Percentiles rank a stretch among this genome's conserved stretches.
Evolutionary conservation across 306 rosid species (phyloP).

Genomic region (Carpinus fangiana): DNA sequence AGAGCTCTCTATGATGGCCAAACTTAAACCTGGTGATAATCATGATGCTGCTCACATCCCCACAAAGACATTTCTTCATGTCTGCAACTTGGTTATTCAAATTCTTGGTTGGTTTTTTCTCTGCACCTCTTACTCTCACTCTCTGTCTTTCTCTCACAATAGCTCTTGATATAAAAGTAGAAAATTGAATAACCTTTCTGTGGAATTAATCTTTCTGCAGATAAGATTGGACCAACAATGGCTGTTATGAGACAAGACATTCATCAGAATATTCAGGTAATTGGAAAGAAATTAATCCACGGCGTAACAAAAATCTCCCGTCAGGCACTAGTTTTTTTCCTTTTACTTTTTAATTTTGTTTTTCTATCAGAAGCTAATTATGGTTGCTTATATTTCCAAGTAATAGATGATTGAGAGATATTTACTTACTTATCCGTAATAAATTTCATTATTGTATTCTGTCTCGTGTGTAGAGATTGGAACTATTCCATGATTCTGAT

Average conservation of each 20-base stretch:
- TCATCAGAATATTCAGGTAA: conserved; percentile 79
- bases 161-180: conserved; percentile 23
- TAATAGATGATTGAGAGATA: neutral
- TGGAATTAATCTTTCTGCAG: conserved; percentile 43
- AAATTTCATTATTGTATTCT: conserved; percentile 18
- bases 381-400: neutral
- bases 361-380: neutral
- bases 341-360: neutral
- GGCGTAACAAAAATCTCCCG: neutral
- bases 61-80: conserved; percentile 68
- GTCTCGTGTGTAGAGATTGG: conserved; percentile 61
- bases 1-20: conserved; percentile 49
- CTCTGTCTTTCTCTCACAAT: conserved; percentile 10
- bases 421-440: conserved; percentile 10
- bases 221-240: conserved; percentile 96
- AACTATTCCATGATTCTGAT: conserved; percentile 56
- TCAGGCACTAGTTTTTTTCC: no score
- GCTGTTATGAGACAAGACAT: conserved; percentile 84
- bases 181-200: conserved; percentile 21
- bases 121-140: conserved; percentile 25
- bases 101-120: conserved; percentile 64
- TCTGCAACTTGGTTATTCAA: conserved; percentile 66
- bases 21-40: conserved; percentile 38
- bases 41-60: conserved; percentile 53
- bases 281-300: neutral